Conservation (phyloP, 2,329 filamentous ascomycete genomes). For the Nemania sp. region DNA sequence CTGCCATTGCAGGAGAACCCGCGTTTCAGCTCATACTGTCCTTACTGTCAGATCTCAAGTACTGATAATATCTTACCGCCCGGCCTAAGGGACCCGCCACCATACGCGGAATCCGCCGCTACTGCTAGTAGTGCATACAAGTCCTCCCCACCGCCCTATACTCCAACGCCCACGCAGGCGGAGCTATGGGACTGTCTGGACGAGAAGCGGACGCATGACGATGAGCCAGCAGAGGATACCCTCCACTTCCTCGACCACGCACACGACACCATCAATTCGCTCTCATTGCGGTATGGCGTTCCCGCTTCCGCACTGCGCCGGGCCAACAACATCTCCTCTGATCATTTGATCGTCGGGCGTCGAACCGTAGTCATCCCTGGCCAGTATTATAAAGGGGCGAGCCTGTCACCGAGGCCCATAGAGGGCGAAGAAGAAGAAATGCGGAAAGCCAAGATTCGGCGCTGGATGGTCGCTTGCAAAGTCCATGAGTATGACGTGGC, state of each 20-base stretch:
- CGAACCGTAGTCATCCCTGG: conserved; percentile 73
- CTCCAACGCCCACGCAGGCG: conserved; percentile 32
- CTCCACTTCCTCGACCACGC: conserved; percentile 74
- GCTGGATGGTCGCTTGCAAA: conserved; percentile 81
- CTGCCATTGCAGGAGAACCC: conserved; percentile 56
- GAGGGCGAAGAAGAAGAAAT: conserved; percentile 75
- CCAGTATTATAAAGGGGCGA: conserved; percentile 67
- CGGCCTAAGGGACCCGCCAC: conserved; percentile 69
- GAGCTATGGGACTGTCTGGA: conserved; percentile 19
- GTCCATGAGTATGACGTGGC: conserved; percentile 77
- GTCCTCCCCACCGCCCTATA: conserved; percentile 46
- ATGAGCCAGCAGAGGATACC: conserved; percentile 59
- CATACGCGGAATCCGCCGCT: conserved; percentile 55
- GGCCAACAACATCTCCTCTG: conserved; percentile 70
- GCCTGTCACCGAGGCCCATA: conserved; percentile 70
- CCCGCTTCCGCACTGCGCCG: conserved; percentile 64
- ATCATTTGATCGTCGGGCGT: conserved; percentile 71
- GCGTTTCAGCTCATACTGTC: conserved; percentile 68
- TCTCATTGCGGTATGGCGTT: conserved; percentile 73
- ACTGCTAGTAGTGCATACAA: conserved; percentile 35
- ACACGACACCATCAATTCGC: conserved; percentile 67
- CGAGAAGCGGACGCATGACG: conserved; percentile 38
- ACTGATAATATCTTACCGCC: conserved; percentile 59
- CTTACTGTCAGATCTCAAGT: conserved; percentile 74
- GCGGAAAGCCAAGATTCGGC: conserved; percentile 69